A percentile compares a stretch with the other conserved stretches of the same genome.
phyloP scores from a whole-genome alignment of 768 basidiomycete genomes.

The Lactarius quietus region DNA sequence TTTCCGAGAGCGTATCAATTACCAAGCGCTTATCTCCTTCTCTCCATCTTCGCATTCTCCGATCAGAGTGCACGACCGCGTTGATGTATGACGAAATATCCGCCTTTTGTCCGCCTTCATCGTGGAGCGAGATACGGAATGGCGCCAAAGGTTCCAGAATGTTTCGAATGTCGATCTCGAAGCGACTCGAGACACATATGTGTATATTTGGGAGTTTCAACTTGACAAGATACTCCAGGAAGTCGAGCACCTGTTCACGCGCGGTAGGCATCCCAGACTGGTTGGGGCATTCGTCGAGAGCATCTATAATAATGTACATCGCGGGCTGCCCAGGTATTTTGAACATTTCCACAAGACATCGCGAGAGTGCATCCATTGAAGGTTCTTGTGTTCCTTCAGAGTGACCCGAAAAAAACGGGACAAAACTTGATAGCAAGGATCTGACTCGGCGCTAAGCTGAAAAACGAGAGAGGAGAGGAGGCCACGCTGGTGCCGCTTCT shows the following conservation, averaged over 20 bases:
- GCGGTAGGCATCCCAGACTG: not conserved
- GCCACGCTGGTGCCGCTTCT: no score
- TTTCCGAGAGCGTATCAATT: not conserved
- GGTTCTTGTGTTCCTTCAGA: not conserved
- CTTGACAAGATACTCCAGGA: not conserved
- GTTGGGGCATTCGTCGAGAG: conserved; percentile 9
- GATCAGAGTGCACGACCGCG: not conserved
- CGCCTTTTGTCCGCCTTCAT: not conserved
- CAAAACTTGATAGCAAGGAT: no score
- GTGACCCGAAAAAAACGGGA: no score
- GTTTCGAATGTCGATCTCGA: conserved; percentile 1
- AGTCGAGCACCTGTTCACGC: not conserved
- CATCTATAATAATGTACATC: not conserved
- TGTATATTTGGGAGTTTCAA: not conserved
- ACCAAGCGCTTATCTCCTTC: not conserved
- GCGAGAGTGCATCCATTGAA: not conserved
- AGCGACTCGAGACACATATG: conserved; percentile 9
- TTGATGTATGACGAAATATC: not conserved
- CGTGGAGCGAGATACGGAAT: not conserved
- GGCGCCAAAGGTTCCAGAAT: not conserved
- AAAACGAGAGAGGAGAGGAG: no score
- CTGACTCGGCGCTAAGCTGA: no score
- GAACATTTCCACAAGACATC: conserved; percentile 6
- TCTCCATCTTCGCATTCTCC: not conserved
- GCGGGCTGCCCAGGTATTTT: not conserved